Base-by-base conservation (phyloP, 1,139 yeast genomes). In the Scheffersomyces segobiensis region DNA sequence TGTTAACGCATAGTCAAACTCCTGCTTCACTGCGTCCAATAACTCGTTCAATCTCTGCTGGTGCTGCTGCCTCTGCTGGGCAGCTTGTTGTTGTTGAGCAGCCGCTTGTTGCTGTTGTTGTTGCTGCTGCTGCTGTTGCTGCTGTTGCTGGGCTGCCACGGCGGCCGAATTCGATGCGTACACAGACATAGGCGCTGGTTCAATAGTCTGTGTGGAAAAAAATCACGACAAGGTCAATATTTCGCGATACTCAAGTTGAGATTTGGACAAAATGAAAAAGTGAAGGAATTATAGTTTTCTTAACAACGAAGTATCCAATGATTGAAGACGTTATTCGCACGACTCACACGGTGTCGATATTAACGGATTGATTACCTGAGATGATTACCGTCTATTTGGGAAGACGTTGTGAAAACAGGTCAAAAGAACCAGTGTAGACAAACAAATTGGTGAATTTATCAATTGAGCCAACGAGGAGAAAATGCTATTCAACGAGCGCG, bases 1-100 rank as follows among this genome's bases (percentile, higher is more conserved):
- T 71, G 86, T 89, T 63, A 91, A 84, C 55, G 96, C 90, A 64
- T 85, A 86, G 67, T 92, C 96, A 67, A 95, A 93, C 79, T 95
- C 99, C 70, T 88, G 92, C 76, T 92, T 91, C 72, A 95, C 88
- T 50, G 96, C 97, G 58, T 95, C 98, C 68, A 95, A 82, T 64
- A 95, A 84, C 75, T 95, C 98, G 65, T 78, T 82, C 73, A 86
- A 76, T 74, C 87, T 69, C 79, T 85, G 81, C 72, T 84, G 82
- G 69, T 80, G 83, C 60, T 78, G 79, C 62, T 76, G 81, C 66
- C 80, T 76, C 58, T 76, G 80, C 54, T 71, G 77, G 49, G 61
- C 67, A 8, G 62, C 65, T 49, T 57, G 62, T 52, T 49, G 59
- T 53, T 53, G 61, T 55, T 59, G 61, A 54, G 62, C 58, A 53